A percentile compares a stretch with the other conserved stretches of the same genome.
phyloP scores from a whole-genome alignment of 257 asterid species.

The Solanum ossicruentum region DNA sequence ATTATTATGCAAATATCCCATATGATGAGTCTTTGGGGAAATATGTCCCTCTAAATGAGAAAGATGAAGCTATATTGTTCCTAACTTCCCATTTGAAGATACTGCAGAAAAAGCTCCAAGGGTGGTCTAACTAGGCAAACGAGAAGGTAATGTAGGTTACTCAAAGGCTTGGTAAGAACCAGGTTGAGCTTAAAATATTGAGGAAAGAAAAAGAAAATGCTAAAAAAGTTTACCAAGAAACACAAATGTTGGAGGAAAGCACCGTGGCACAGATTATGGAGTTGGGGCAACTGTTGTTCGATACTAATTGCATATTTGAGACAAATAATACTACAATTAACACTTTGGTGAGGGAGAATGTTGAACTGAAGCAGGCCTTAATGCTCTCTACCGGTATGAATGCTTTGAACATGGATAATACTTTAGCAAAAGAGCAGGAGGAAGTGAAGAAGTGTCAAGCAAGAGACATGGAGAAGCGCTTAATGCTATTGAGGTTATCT shows the following conservation, averaged over 20 bases:
- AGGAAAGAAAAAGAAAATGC: slow-evolving; percentile 45
- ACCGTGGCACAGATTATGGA: slow-evolving; percentile 41
- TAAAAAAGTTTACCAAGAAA: slow-evolving; percentile 38
- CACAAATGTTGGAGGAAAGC: slow-evolving; percentile 45
- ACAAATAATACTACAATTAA: slow-evolving; percentile 9
- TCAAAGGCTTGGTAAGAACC: slow-evolving; percentile 41
- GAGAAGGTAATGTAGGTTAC: slow-evolving; percentile 67
- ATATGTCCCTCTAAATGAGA: neutral
- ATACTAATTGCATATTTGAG: slow-evolving; percentile 29
- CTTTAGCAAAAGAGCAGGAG: slow-evolving; percentile 40
- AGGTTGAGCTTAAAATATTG: slow-evolving; percentile 47
- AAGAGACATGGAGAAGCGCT: slow-evolving; percentile 27
- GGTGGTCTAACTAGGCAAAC: slow-evolving; percentile 1
- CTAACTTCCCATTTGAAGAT: too few relatives aligned
- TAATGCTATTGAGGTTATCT: slow-evolving; percentile 22
- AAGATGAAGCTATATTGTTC: too few relatives aligned
- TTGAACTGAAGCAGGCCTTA: slow-evolving; percentile 33
- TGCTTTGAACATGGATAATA: slow-evolving; percentile 24
- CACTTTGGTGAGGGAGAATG: slow-evolving; percentile 38
- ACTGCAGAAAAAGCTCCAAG: neutral
- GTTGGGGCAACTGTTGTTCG: slow-evolving; percentile 45
- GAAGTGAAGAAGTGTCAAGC: slow-evolving; percentile 29
- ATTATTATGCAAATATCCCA: neutral
- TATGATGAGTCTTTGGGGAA: neutral
- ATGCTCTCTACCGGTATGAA: slow-evolving; percentile 12